Conservation (phyloP, 1,284 basidiomycete species). For the Ustilago tritici region DNA sequence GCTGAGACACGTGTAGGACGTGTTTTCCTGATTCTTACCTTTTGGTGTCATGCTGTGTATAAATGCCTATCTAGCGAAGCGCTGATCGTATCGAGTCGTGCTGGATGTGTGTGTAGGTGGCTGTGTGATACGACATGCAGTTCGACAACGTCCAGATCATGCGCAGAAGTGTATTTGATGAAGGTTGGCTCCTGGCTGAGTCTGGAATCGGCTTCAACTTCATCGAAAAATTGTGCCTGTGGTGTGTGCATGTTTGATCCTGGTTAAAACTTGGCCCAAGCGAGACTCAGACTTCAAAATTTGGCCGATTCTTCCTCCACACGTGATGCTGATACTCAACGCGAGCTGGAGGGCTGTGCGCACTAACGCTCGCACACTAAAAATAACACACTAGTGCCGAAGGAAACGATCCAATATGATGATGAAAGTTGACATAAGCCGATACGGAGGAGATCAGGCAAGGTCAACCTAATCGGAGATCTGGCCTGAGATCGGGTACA, state of each 20-base stretch:
- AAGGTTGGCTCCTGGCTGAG: constrained; percentile 12
- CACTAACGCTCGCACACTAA: background rate
- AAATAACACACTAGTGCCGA: constrained; percentile 4
- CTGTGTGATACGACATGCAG: background rate
- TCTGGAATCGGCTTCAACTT: constrained; percentile 32
- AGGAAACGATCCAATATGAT: background rate
- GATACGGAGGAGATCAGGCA: too few relatives aligned
- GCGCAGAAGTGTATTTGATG: background rate
- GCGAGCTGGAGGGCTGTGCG: background rate
- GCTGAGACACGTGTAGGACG: too few relatives aligned
- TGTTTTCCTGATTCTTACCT: constrained; percentile 22
- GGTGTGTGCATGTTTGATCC: constrained; percentile 21
- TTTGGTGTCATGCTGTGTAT: constrained; percentile 30
- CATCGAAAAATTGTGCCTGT: constrained; percentile 14
- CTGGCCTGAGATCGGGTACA: too few relatives aligned
- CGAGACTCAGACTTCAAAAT: background rate
- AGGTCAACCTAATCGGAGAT: too few relatives aligned
- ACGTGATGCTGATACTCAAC: constrained; percentile 26
- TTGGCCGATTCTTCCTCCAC: constrained; percentile 24
- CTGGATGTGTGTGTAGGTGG: constrained; percentile 1
- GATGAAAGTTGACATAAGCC: background rate
- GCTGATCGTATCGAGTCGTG: background rate
- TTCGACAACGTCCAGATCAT: background rate
- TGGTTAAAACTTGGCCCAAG: constrained; percentile 12
- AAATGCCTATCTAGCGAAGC: background rate